Base-by-base conservation (phyloP, 352 stramenopile genomes). In the Phytophthora pseudosyringae region DNA sequence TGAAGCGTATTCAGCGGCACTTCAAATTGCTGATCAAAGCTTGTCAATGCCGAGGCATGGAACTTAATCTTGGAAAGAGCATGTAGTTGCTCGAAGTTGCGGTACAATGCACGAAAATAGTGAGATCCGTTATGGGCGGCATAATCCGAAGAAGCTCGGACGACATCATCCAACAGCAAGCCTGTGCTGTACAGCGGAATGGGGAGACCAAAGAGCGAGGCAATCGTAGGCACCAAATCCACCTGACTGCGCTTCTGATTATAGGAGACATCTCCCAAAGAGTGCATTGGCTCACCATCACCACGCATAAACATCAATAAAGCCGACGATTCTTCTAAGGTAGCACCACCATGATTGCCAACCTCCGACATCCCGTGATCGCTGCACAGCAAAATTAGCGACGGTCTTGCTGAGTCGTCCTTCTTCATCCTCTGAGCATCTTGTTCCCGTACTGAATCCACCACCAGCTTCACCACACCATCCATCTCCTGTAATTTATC, bases 301-400 rank as follows among this genome's bases (percentile, higher is more conserved):
- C 80, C 78, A 25, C 71, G 73, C 25, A 93, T 62, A 59, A 97
- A 96, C 59, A 93, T 72, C 48, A 96, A 62, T 8, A 97, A 59
- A 2, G 89, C 88, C 1, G 86, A 95, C 0, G 88, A 88, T 45
- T 97, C 89, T 53, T 95, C 88, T 1, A 94, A 53, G 0, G 88
- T 95, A 4, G 89, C 86, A 13, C 89, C 89, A 5, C 89, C 89
- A 49, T 97, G 89, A 38, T 96, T 97, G 4, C 89, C 89, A 21
- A 89, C 79, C 58, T 97, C 88, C 6, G 89, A 95, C 89, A 97
- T 97, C 18, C 88, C 89, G 55, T 97, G 89, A 60, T 97, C 89
- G 32, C 88, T 96, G 56, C 89, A 94, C 13, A 97, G 40, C 13
- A 95, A 40, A 1, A 97, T 65, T n/a, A 97, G 55, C 13, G 85